Percentiles rank a stretch among this genome's conserved stretches.
Evolutionary conservation across 2,329 filamentous ascomycete genomes (phyloP).

Genomic region (Fusarium pseudoanthophilum): DNA sequence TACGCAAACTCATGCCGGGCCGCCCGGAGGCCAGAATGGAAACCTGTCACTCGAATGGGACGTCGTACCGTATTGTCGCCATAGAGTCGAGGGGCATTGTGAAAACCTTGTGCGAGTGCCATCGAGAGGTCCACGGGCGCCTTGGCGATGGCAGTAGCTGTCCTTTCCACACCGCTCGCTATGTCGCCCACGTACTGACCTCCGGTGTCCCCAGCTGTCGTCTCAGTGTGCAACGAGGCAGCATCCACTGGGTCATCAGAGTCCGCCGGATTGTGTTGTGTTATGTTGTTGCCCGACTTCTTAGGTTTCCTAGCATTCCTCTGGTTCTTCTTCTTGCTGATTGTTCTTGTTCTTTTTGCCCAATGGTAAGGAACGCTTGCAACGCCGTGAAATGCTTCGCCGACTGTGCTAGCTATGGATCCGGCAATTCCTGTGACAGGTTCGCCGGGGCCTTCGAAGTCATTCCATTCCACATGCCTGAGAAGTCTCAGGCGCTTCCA

Average conservation of each 20-base stretch:
- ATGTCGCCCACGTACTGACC: slow-evolving; percentile 62
- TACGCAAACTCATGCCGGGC: slow-evolving; percentile 70
- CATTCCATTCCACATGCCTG: slow-evolving; percentile 78
- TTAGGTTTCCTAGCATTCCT: slow-evolving; percentile 5
- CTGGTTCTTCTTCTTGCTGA: slow-evolving; percentile 41
- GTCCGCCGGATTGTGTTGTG: not conserved
- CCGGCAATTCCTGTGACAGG: slow-evolving; percentile 74
- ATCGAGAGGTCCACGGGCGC: slow-evolving; percentile 71
- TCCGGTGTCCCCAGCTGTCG: slow-evolving; percentile 29
- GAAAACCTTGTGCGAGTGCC: slow-evolving; percentile 74
- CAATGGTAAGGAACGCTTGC: slow-evolving; percentile 72
- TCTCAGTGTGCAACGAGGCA: slow-evolving; percentile 24
- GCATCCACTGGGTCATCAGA: slow-evolving; percentile 7
- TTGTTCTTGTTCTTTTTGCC: slow-evolving; percentile 66
- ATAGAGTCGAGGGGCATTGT: slow-evolving; percentile 76
- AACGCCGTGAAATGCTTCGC: slow-evolving; percentile 70
- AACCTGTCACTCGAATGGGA: slow-evolving; percentile 71
- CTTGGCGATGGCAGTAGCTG: slow-evolving; percentile 61
- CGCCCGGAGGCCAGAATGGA: slow-evolving; percentile 70
- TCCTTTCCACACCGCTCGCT: slow-evolving; percentile 61
- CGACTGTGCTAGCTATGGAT: slow-evolving; percentile 68
- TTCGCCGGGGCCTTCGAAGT: slow-evolving; percentile 80
- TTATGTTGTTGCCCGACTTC: not conserved
- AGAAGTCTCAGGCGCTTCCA: slow-evolving; percentile 73
- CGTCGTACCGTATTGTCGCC: slow-evolving; percentile 75